phyloP scores from a whole-genome alignment of 1,139 yeast species.

The Kodamaea arcana region DNA sequence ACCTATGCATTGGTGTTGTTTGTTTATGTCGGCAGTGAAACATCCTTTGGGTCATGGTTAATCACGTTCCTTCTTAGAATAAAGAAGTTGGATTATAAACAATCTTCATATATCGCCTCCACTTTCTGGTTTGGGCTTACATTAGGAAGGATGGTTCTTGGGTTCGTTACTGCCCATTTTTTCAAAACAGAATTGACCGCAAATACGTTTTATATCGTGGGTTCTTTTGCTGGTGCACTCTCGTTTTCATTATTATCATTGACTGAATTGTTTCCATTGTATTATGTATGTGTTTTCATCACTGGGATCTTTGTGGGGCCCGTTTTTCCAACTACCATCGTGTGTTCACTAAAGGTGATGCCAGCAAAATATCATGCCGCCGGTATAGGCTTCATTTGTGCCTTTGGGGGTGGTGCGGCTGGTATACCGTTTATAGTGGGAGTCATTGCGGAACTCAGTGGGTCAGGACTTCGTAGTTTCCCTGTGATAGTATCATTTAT shows the following conservation, averaged over 20 bases:
- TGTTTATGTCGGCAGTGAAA: slow-evolving; percentile 63
- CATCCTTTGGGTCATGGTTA: slow-evolving; percentile 68
- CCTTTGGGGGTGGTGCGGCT: slow-evolving; percentile 79
- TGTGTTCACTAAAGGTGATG: slow-evolving; percentile 57
- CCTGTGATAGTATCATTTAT: slow-evolving; percentile 30
- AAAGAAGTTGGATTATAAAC: slow-evolving; percentile 39
- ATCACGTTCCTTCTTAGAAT: slow-evolving; percentile 54
- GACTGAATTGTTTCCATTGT: slow-evolving; percentile 16
- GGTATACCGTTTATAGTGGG: slow-evolving; percentile 64
- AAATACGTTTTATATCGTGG: slow-evolving; percentile 33
- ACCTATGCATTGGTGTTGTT: slow-evolving; percentile 50
- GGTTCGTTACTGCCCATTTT: slow-evolving; percentile 54
- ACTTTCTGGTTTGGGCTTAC: slow-evolving; percentile 66
- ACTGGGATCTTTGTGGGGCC: slow-evolving; percentile 78
- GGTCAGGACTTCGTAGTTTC: slow-evolving; percentile 28
- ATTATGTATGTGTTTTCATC: slow-evolving; percentile 41
- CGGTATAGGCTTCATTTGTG: slow-evolving; percentile 74
- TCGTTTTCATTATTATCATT: slow-evolving; percentile 28
- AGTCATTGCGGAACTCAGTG: slow-evolving; percentile 35
- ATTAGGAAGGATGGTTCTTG: slow-evolving; percentile 54
- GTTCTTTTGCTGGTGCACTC: slow-evolving; percentile 28
- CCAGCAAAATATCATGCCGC: slow-evolving; percentile 61
- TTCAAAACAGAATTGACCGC: slow-evolving; percentile 48
- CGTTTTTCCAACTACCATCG: slow-evolving; percentile 70
- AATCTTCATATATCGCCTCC: slow-evolving; percentile 58